These are phyloP conservation scores for Hypoxylon sp. DNA, from an alignment of 2,329 filamentous ascomycete genomes.

Conservation along the genomic window DNA sequence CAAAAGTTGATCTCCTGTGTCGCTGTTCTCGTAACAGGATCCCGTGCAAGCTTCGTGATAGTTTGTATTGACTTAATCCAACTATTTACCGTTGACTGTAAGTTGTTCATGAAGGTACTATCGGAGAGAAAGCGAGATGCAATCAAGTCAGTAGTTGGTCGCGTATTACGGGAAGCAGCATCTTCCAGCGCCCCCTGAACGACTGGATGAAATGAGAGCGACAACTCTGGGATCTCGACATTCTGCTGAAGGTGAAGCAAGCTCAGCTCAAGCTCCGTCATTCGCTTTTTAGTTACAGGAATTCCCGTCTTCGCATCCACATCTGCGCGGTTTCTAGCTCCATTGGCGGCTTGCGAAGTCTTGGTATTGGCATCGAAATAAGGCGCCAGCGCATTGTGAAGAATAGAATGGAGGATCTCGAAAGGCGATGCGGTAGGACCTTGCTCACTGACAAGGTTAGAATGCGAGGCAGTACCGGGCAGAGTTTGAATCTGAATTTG, in stretches of 20 bases:
- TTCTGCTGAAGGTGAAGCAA: slow-evolving; percentile 95
- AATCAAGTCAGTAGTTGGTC: slow-evolving; percentile 81
- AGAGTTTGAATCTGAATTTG: slow-evolving; percentile 95
- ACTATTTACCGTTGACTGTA: slow-evolving; percentile 92
- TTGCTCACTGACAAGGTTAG: slow-evolving; percentile 72
- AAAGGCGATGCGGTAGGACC: slow-evolving; percentile 81
- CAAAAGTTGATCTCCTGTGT: slow-evolving; percentile 99
- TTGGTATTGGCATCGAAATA: slow-evolving; percentile 98
- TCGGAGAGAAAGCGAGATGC: slow-evolving; percentile 80
- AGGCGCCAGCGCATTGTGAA: slow-evolving; percentile 90
- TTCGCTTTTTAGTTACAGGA: slow-evolving; percentile 95
- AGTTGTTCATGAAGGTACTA: slow-evolving; percentile 89
- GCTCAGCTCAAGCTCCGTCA: slow-evolving; percentile 92
- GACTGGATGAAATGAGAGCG: slow-evolving; percentile 85
- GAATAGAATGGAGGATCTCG: slow-evolving; percentile 89
- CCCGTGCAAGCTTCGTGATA: slow-evolving; percentile 92
- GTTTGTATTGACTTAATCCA: slow-evolving; percentile 99
- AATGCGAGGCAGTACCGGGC: slow-evolving; percentile 78
- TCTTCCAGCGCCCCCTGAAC: slow-evolving; percentile 87
- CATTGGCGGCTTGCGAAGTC: slow-evolving; percentile 72
- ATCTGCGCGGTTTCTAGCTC: slow-evolving; percentile 77
- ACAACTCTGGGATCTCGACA: slow-evolving; percentile 94
- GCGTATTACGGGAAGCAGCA: slow-evolving; percentile 70
- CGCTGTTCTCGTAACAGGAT: slow-evolving; percentile 78
- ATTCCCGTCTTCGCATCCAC: slow-evolving; percentile 93